These are phyloP conservation scores for Fraxinus sp. DNA, from an alignment of 305 asterid species.

Conservation along the genomic window DNA sequence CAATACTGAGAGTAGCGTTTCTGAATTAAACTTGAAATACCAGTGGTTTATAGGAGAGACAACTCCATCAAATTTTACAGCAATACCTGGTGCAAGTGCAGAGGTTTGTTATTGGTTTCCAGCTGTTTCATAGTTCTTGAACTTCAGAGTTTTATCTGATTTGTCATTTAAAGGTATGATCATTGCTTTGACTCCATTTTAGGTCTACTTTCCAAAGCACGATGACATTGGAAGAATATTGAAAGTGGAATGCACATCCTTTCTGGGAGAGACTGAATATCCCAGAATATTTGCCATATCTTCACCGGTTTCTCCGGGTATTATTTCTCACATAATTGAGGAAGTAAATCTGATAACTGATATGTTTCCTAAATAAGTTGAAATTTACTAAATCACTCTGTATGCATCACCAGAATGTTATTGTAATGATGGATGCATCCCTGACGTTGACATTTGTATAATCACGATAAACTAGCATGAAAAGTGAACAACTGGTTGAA, in stretches of 20 bases:
- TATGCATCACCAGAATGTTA: neutral
- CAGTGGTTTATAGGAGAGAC: constrained; percentile 87
- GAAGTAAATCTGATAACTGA: constrained; percentile 1
- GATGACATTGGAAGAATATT: constrained; percentile 71
- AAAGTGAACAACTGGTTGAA: constrained; percentile 6
- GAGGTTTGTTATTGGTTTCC: constrained; percentile 60
- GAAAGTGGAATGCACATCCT: constrained; percentile 87
- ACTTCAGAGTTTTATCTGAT: constrained; percentile 5
- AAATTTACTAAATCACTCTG: constrained; percentile 7
- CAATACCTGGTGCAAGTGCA: constrained; percentile 66
- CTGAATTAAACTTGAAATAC: constrained; percentile 60
- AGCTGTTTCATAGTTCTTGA: constrained; percentile 22
- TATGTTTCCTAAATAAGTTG: neutral
- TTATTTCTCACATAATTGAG: constrained; percentile 23
- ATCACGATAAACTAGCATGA: constrained; percentile 2
- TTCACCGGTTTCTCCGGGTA: constrained; percentile 87
- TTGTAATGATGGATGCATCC: constrained; percentile 8
- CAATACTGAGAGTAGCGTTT: constrained; percentile 44
- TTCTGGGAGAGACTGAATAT: constrained; percentile 65
- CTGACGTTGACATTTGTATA: neutral
- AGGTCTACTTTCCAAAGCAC: constrained; percentile 83
- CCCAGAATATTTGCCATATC: constrained; percentile 82
- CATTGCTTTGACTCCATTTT: constrained; percentile 26
- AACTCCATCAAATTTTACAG: constrained; percentile 67
- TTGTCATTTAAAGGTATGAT: constrained; percentile 2